phyloP scores from a whole-genome alignment of 2,329 filamentous ascomycete genomes.

The Microsporum canis region DNA sequence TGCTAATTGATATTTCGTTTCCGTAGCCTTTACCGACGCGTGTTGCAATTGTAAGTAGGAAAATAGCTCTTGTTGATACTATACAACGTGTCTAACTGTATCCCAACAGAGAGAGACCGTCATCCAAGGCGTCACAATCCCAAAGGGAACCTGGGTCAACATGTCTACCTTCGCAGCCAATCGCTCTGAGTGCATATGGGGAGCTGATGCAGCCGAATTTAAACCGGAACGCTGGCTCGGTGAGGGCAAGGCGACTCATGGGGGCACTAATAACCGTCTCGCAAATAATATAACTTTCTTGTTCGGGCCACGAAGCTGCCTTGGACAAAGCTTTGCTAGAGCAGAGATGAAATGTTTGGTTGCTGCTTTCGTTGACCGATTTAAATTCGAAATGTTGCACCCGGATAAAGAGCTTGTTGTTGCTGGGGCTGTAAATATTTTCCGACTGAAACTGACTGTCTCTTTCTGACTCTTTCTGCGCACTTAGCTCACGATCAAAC shows the following conservation, averaged over 20 bases:
- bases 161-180: conserved; percentile 61
- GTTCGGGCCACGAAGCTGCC: conserved; percentile 29
- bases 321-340: conserved; percentile 34
- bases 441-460: no score
- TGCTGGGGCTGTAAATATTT: conserved; percentile 23
- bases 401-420: conserved; percentile 28
- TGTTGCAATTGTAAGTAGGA: neutral
- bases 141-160: conserved; percentile 58
- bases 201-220: conserved; percentile 58
- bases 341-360: conserved; percentile 32
- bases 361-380: conserved; percentile 29
- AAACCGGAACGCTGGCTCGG: conserved; percentile 65
- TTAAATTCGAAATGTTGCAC: conserved; percentile 18
- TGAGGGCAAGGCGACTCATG: conserved; percentile 45
- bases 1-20: no score
- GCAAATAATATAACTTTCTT: conserved; percentile 32
- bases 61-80: neutral
- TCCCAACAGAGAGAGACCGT: conserved; percentile 27
- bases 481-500: neutral
- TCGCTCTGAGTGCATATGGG: conserved; percentile 59
- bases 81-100: neutral
- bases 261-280: conserved; percentile 30
- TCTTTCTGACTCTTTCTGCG: neutral
- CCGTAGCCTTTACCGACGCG: neutral
- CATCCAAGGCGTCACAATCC: conserved; percentile 54